Evolutionary conservation across 805 yeast genomes (phyloP), one percentile per base, ranked within the genome.

Genomic region (Tetrapisispora fleetii): DNA sequence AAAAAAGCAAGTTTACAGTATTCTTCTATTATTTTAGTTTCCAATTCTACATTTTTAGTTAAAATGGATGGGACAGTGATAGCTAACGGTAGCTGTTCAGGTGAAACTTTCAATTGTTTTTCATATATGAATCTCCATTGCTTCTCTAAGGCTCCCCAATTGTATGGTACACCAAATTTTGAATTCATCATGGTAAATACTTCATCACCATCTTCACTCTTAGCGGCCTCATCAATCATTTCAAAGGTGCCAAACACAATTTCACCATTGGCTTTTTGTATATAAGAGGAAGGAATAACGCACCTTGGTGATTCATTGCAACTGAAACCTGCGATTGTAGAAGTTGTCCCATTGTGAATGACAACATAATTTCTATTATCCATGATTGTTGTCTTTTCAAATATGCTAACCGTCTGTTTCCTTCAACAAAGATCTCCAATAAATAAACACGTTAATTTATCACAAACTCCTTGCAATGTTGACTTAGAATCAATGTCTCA

Each of bases 1-100:
- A 84, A 90, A 62, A 90, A 85, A 2, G 86, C 95, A 43, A 84
- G 62, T 57, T 87, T 87, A 42, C 81, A 74, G 13, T 85, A 74
- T 47, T 76, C 74, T 55, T 83, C 83, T 14, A 83, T 75, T 50
- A 76, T 64, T 50, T 57, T 54, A 46, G 49, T 48, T 47, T 61
- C 57, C 38, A 59, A 30, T 18, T 52, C 51, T 11, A 52, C 46
- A 22, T 56, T 58, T 21, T 52, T 56, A 30, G 47, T 51, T 21
- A 47, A 30, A 17, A 39, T 38, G 7, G 60, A 55, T 3, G 68
- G 67, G 3, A 63, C 55, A 5, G 78, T 72, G 59, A 80, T 63
- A 10, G 76, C 73, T 48, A 88, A 68, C 0, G 95, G 95, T 48
- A 73, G 73, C 47, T 87, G 95, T 7, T 68, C 64, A 1, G 84